phyloP scores from a whole-genome alignment of 2,329 filamentous ascomycete species.

The Nannizziopsis arthrosporioides region DNA sequence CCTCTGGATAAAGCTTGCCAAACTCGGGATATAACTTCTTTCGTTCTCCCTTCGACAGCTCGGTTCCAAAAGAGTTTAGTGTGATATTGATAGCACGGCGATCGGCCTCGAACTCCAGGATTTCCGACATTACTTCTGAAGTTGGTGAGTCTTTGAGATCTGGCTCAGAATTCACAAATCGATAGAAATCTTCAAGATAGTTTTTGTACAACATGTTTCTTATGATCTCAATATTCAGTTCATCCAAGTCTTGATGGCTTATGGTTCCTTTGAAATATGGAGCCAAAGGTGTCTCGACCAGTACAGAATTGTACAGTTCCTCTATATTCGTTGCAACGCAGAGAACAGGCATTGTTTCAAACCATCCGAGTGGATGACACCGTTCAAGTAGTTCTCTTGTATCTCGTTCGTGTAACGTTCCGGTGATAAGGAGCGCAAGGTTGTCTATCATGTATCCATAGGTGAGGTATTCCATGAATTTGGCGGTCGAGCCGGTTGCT shows the following conservation, averaged over 20 bases:
- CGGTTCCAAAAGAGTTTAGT: slow-evolving; percentile 94
- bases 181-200: slow-evolving; percentile 94
- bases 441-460: slow-evolving; percentile 99
- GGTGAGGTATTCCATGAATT: slow-evolving; percentile 96
- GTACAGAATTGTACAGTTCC: slow-evolving; percentile 93
- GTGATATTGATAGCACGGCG: slow-evolving; percentile 97
- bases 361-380: slow-evolving; percentile 96
- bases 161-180: slow-evolving; percentile 80
- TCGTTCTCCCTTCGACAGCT: slow-evolving; percentile 82
- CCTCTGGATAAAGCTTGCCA: slow-evolving; percentile 83
- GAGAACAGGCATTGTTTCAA: slow-evolving; percentile 96
- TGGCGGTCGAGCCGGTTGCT: slow-evolving; percentile 76
- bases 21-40: slow-evolving; percentile 94
- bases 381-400: slow-evolving; percentile 88
- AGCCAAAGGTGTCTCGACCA: slow-evolving; percentile 91
- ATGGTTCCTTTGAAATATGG: slow-evolving; percentile 96
- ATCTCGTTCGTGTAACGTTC: slow-evolving; percentile 92
- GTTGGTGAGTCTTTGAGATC: slow-evolving; percentile 84
- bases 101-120: slow-evolving; percentile 93
- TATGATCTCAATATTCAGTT: slow-evolving; percentile 98
- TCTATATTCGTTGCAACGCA: slow-evolving; percentile 98
- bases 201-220: slow-evolving; percentile 99
- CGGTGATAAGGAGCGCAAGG: slow-evolving; percentile 92
- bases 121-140: slow-evolving; percentile 86
- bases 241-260: slow-evolving; percentile 91